These are phyloP conservation scores for Apophysomyces elegans DNA, from an alignment of 371 early-diverging fungal species.

Conservation along the genomic window DNA sequence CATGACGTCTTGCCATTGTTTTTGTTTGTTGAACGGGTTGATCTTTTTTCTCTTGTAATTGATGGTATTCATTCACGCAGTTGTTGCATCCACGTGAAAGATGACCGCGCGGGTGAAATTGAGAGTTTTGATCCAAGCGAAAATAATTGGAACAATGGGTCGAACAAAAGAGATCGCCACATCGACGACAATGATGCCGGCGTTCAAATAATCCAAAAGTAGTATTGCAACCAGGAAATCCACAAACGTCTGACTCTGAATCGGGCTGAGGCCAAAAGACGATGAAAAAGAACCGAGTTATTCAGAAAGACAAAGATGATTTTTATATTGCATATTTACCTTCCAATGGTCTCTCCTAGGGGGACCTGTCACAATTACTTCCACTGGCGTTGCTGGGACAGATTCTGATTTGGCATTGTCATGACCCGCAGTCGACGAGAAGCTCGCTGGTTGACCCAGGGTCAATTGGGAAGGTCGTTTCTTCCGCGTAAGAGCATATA, in stretches of 20 bases:
- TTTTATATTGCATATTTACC: slow-evolving; percentile 27
- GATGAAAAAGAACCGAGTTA: background rate
- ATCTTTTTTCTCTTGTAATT: slow-evolving; percentile 35
- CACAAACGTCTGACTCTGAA: slow-evolving; percentile 39
- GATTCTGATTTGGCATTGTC: slow-evolving; percentile 5
- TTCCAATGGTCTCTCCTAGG: slow-evolving; percentile 54
- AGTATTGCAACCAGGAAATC: slow-evolving; percentile 29
- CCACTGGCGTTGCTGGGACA: slow-evolving; percentile 7
- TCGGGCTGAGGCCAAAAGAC: slow-evolving; percentile 32
- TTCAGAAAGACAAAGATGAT: background rate
- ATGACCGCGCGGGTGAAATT: slow-evolving; percentile 42
- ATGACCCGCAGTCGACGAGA: slow-evolving; percentile 16
- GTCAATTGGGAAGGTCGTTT: slow-evolving; percentile 64
- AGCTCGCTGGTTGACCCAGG: slow-evolving; percentile 39
- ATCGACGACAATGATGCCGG: slow-evolving; percentile 56
- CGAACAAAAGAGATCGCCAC: slow-evolving; percentile 56
- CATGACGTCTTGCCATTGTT: slow-evolving; percentile 28
- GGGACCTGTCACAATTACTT: slow-evolving; percentile 44
- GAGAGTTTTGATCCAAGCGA: slow-evolving; percentile 45
- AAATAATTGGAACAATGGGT: slow-evolving; percentile 53
- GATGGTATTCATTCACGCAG: slow-evolving; percentile 41
- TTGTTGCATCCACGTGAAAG: slow-evolving; percentile 49
- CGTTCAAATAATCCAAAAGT: slow-evolving; percentile 54
- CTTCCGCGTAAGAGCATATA: slow-evolving; percentile 63
- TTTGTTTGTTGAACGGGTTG: slow-evolving; percentile 13